Conservation (phyloP, 2,329 filamentous ascomycete genomes). For the Diaporthe destruens region DNA sequence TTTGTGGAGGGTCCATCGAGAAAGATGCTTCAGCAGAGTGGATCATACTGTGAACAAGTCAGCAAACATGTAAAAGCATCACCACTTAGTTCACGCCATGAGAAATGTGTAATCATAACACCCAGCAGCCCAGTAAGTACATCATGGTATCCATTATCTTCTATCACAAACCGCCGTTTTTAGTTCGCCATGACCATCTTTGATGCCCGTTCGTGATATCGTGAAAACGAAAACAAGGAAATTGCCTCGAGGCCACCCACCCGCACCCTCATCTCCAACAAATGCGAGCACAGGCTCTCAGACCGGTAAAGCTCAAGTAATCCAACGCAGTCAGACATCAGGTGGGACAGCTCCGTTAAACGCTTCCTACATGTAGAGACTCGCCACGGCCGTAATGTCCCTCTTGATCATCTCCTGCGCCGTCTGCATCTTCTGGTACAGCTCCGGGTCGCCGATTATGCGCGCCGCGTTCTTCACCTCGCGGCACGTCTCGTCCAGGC, state of each 20-base stretch:
- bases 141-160: constrained; percentile 5
- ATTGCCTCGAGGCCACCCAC: background rate
- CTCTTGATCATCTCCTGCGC: constrained; percentile 98
- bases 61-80: background rate
- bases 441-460: constrained; percentile 91
- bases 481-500: constrained; percentile 94
- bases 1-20: background rate
- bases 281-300: background rate
- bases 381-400: constrained; percentile 91
- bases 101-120: background rate
- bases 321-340: background rate
- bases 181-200: constrained; percentile 5
- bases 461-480: constrained; percentile 98
- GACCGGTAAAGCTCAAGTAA: background rate
- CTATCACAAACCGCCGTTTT: constrained; percentile 25
- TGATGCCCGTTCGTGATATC: constrained; percentile 10
- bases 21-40: background rate
- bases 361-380: constrained; percentile 79
- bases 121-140: background rate
- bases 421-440: constrained; percentile 97
- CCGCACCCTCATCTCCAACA: background rate
- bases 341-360: background rate
- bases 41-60: background rate
- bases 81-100: background rate
- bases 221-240: background rate